phyloP scores from a whole-genome alignment of 2,329 filamentous ascomycete genomes.

The Dactylonectria macrodidyma region DNA sequence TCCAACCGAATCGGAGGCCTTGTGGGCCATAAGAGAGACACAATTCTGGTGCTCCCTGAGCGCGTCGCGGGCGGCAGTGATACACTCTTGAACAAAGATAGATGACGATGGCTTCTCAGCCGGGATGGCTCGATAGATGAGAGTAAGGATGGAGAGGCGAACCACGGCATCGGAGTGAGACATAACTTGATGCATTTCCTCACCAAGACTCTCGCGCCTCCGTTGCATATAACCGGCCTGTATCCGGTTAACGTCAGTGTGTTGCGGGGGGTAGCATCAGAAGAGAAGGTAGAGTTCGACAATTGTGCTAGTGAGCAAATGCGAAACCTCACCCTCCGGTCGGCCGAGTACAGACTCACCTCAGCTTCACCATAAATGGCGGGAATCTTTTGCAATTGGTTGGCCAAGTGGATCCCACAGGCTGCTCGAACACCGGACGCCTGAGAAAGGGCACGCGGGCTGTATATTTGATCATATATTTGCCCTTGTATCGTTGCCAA shows the following conservation, averaged over 20 bases:
- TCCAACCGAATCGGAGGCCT: constrained; percentile 14
- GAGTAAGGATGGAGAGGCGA: constrained; percentile 42
- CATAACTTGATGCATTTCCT: constrained; percentile 32
- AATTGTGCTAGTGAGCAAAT: too few relatives aligned
- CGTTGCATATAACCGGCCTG: too few relatives aligned
- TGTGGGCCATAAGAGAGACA: constrained; percentile 8
- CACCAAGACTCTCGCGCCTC: constrained; percentile 21
- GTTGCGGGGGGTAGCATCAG: too few relatives aligned
- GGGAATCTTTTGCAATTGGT: constrained; percentile 27
- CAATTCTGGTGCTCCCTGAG: constrained; percentile 31
- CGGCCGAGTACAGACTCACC: too few relatives aligned
- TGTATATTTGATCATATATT: constrained; percentile 49
- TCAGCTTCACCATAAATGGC: constrained; percentile 7
- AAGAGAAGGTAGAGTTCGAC: too few relatives aligned
- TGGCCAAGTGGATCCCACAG: constrained; percentile 35
- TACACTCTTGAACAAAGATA: constrained; percentile 43
- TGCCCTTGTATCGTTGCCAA: constrained; percentile 40
- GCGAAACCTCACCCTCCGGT: too few relatives aligned
- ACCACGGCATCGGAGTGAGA: constrained; percentile 36
- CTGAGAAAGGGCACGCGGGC: constrained; percentile 42
- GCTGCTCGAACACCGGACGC: constrained; percentile 35
- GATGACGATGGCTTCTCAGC: constrained; percentile 26
- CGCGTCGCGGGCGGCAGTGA: constrained; percentile 39
- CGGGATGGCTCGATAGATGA: constrained; percentile 46
- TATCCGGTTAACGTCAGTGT: too few relatives aligned